These are phyloP conservation scores for Roridomyces roridus DNA, from an alignment of 768 basidiomycete genomes.

Conservation along the genomic window DNA sequence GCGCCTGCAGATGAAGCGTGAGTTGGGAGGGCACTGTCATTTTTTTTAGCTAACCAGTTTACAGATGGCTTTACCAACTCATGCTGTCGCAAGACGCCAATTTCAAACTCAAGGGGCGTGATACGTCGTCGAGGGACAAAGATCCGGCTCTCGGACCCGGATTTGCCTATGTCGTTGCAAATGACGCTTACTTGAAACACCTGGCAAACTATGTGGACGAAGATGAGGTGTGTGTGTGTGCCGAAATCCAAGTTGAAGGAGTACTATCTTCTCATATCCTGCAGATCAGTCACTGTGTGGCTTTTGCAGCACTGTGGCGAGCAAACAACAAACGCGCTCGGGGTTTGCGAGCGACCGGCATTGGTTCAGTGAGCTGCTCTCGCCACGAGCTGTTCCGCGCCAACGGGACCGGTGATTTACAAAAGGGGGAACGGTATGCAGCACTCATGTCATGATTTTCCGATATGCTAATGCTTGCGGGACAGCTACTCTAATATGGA, in stretches of 20 bases:
- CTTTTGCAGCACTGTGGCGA: conserved; percentile 7
- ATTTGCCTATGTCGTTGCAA: conserved; percentile 20
- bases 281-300: conserved; percentile 17
- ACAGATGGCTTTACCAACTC: conserved; percentile 14
- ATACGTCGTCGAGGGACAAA: conserved; percentile 3
- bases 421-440: conserved; percentile 30
- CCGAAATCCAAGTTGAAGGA: too few species aligned
- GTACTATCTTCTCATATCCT: background rate
- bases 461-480: too few species aligned
- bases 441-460: too few species aligned
- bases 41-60: background rate
- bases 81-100: conserved; percentile 24
- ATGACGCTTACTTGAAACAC: conserved; percentile 2
- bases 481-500: background rate
- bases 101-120: conserved; percentile 20
- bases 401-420: conserved; percentile 29
- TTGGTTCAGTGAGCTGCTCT: conserved; percentile 24
- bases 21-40: background rate
- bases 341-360: conserved; percentile 25
- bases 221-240: background rate
- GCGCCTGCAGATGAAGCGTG: conserved; percentile 6
- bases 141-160: conserved; percentile 22
- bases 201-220: background rate
- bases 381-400: conserved; percentile 20
- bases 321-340: conserved; percentile 20